Base-by-base conservation (phyloP, 768 basidiomycete species). In the Myochromella boudieri region DNA sequence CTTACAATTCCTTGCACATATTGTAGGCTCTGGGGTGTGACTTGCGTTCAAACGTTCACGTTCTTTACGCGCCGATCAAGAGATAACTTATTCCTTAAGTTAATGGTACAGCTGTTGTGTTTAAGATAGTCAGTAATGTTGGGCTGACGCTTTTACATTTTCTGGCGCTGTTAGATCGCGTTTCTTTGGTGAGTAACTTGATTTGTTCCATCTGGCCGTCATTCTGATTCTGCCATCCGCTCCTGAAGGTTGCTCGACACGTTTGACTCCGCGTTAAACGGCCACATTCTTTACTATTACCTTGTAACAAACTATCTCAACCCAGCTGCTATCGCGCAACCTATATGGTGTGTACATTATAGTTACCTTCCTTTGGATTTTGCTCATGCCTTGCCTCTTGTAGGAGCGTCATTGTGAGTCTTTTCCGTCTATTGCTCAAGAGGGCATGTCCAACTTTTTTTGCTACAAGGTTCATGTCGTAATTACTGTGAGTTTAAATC, bases 271-370 rank as follows among this genome's bases (percentile, higher is more conserved):
- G 67, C 63, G 33, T 55, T 84, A 44, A 76, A 74, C 37, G 67
- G 68, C 39, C 82, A 84, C 56, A 72, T 80, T 51, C 66, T 80
- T 29, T 85, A 84, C 52, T 70, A 69, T 55, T 84, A 84, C 53
- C 68, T 82, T 41, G 78, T 84, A 33, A 63, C 58, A 32, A 81
- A 84, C 61, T 84, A 72, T 53, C 58, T 75, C 46, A 75, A 77
- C 52, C 72, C 74, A 2, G 5, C 61, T 14, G 71, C 79, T 2
- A 62, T 83, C 15, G 7, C 56, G 11, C 48, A 52, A 17, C 75
- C 76, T 0, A 67, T 77, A 8, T 84, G 82, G 82, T 80, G 39
- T 28, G 76, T 47, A 45, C 15, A 20, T 44, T 6, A 4, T 18
- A 14, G 41, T 31, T 44, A 29, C 17, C 2, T 27, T 22, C 21